Evolutionary conservation across 768 basidiomycete species (phyloP).

Genomic region (Lactarius hatsudake): DNA sequence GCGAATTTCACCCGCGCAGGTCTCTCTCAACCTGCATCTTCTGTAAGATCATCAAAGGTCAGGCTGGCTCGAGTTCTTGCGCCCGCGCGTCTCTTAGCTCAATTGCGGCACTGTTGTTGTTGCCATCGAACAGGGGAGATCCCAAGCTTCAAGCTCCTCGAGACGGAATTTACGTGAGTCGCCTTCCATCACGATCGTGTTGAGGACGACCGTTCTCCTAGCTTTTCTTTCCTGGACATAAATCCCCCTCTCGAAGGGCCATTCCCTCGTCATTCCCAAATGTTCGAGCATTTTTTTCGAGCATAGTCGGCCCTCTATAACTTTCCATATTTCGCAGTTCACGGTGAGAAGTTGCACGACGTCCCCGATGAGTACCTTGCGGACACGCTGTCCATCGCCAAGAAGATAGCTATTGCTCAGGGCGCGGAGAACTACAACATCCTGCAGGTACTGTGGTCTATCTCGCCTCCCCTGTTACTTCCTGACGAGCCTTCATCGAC

Average conservation of each 20-base stretch:
- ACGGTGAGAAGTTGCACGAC: slow-evolving; percentile 82
- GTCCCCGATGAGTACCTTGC: slow-evolving; percentile 81
- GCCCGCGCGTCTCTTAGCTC: background rate
- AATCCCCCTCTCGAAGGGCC: slow-evolving; percentile 88
- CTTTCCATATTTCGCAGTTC: slow-evolving; percentile 48
- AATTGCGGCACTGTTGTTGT: background rate
- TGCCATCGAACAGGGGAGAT: slow-evolving; percentile 63
- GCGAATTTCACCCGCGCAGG: slow-evolving; percentile 34
- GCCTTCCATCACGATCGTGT: background rate
- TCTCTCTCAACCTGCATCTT: slow-evolving; percentile 73
- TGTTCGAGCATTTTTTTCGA: slow-evolving; percentile 44
- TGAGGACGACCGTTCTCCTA: slow-evolving; percentile 31
- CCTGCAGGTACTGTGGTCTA: slow-evolving; percentile 48
- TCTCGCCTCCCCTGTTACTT: background rate
- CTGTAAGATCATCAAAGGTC: slow-evolving; percentile 94
- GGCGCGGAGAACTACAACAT: slow-evolving; percentile 83
- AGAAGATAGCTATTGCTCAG: slow-evolving; percentile 81
- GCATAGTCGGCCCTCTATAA: background rate
- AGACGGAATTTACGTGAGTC: slow-evolving; percentile 68
- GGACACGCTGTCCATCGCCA: slow-evolving; percentile 76
- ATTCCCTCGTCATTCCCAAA: slow-evolving; percentile 92
- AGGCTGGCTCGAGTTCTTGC: slow-evolving; percentile 14
- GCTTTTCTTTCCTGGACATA: slow-evolving; percentile 90
- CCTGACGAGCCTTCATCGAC: background rate
- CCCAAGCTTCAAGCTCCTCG: slow-evolving; percentile 81